Evolutionary conservation across 1,139 yeast genomes (phyloP).

Genomic region (Scheffersomyces insectosa): DNA sequence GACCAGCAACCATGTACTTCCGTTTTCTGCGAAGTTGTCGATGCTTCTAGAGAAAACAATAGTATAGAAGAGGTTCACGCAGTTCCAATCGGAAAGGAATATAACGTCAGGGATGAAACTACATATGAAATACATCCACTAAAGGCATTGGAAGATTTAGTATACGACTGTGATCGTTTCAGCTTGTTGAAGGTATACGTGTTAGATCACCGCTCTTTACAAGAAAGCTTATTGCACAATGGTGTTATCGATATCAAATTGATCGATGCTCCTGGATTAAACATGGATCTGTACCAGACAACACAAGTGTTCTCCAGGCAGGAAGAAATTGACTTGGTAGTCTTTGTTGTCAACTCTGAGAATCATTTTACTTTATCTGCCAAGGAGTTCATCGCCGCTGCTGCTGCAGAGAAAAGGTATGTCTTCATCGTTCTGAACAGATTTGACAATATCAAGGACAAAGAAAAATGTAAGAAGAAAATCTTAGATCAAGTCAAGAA

Average conservation of each 20-base stretch:
- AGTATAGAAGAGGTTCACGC: slow-evolving; percentile 93
- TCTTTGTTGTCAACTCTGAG: slow-evolving; percentile 94
- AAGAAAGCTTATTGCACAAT: slow-evolving; percentile 75
- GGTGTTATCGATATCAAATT: slow-evolving; percentile 91
- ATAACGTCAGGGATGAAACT: slow-evolving; percentile 60
- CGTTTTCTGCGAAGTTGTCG: slow-evolving; percentile 92
- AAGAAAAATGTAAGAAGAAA: slow-evolving; percentile 71
- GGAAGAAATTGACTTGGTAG: slow-evolving; percentile 95
- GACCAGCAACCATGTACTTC: slow-evolving; percentile 98
- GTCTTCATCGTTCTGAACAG: slow-evolving; percentile 93
- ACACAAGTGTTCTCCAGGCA: slow-evolving; percentile 95
- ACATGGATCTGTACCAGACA: slow-evolving; percentile 90
- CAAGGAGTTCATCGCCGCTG: slow-evolving; percentile 86
- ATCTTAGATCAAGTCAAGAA: slow-evolving; percentile 86
- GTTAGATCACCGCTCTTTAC: slow-evolving; percentile 68
- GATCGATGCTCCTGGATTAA: slow-evolving; percentile 97
- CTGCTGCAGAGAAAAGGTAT: slow-evolving; percentile 88
- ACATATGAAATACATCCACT: slow-evolving; percentile 63
- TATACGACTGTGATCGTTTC: slow-evolving; percentile 71
- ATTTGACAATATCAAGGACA: slow-evolving; percentile 81
- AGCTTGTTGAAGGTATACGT: slow-evolving; percentile 78
- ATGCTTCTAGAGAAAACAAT: slow-evolving; percentile 68
- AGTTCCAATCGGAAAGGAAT: slow-evolving; percentile 61
- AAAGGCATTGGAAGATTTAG: slow-evolving; percentile 64
- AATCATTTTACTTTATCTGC: slow-evolving; percentile 95